A percentile compares a stretch with the other conserved stretches of the same genome.
Conservation (phyloP, 306 rosid species). For the Begonia fuchsioides region DNA sequence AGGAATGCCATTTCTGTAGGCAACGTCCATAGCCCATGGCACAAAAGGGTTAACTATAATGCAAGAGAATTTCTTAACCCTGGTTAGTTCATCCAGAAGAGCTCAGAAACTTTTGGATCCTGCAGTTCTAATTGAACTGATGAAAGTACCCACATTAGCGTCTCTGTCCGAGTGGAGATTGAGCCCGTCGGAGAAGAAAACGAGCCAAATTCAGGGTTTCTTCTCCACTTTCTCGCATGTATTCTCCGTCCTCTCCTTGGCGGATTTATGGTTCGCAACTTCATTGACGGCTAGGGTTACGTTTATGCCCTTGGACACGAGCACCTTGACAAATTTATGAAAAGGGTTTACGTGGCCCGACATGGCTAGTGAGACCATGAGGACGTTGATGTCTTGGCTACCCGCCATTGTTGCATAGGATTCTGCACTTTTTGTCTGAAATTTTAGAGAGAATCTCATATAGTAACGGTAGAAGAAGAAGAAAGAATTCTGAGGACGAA, state of each 20-base stretch:
- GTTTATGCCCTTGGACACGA: conserved; percentile 24
- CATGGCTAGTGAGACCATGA: conserved; percentile 25
- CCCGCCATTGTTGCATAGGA: conserved; percentile 9
- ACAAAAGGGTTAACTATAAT: conserved; percentile 29
- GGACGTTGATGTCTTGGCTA: conserved; percentile 10
- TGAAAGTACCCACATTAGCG: neutral
- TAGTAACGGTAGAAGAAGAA: too few relatives aligned
- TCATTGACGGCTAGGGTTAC: conserved; percentile 33
- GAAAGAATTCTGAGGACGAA: too few relatives aligned
- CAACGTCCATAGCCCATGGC: conserved; percentile 30
- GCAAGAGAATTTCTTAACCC: conserved; percentile 14
- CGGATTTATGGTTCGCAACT: conserved; percentile 14
- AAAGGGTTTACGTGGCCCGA: conserved; percentile 54
- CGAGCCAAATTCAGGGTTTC: conserved; percentile 12
- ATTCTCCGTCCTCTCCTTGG: conserved; percentile 3
- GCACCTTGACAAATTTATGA: conserved; percentile 27
- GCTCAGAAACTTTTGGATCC: conserved; percentile 20
- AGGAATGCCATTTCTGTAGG: conserved; percentile 18
- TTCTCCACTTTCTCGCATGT: neutral
- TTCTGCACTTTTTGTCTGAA: too few relatives aligned
- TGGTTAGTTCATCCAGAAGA: conserved; percentile 16
- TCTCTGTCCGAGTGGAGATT: conserved; percentile 26
- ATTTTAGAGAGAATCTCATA: too few relatives aligned
- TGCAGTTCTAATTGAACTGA: conserved; percentile 7
- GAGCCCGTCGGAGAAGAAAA: conserved; percentile 46